phyloP scores from a whole-genome alignment of 345 rosid genomes.

The Microcos paniculata region DNA sequence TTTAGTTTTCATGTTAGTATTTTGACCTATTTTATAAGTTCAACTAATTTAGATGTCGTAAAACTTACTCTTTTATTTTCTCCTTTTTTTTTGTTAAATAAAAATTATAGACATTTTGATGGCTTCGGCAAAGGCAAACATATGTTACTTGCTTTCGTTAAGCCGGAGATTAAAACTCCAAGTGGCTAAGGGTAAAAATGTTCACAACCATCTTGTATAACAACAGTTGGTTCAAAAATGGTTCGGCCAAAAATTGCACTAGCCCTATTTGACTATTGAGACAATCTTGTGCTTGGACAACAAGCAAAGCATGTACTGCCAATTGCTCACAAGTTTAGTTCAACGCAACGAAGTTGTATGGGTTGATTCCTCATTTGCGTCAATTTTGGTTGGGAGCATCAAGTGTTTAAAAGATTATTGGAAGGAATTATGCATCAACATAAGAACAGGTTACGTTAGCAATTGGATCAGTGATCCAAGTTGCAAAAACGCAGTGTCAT shows the following conservation, averaged over 20 bases:
- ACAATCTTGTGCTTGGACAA: constrained; percentile 50
- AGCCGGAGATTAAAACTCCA: constrained; percentile 55
- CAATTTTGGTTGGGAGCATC: constrained; percentile 45
- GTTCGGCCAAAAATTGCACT: constrained; percentile 38
- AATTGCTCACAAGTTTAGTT: constrained; percentile 53
- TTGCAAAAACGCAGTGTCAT: constrained; percentile 38
- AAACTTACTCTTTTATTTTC: neutral
- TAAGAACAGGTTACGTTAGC: constrained; percentile 43
- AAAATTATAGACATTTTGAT: constrained; percentile 39
- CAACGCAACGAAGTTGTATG: constrained; percentile 47
- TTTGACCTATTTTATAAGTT: too few relatives aligned
- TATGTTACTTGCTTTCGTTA: constrained; percentile 50
- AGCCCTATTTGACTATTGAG: constrained; percentile 66
- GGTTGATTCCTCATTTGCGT: constrained; percentile 47
- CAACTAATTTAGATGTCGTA: neutral
- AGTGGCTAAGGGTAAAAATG: constrained; percentile 52
- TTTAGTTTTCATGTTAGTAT: too few relatives aligned
- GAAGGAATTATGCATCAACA: constrained; percentile 49
- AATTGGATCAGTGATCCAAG: constrained; percentile 53
- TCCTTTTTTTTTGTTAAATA: neutral
- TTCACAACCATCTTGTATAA: constrained; percentile 54
- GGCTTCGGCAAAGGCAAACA: constrained; percentile 61
- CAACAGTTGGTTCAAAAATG: constrained; percentile 45
- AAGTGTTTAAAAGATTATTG: constrained; percentile 50
- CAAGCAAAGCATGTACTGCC: constrained; percentile 68